Evolutionary conservation across 805 yeast species (phyloP).

Genomic region (Metschnikowia baotianmanensis): DNA sequence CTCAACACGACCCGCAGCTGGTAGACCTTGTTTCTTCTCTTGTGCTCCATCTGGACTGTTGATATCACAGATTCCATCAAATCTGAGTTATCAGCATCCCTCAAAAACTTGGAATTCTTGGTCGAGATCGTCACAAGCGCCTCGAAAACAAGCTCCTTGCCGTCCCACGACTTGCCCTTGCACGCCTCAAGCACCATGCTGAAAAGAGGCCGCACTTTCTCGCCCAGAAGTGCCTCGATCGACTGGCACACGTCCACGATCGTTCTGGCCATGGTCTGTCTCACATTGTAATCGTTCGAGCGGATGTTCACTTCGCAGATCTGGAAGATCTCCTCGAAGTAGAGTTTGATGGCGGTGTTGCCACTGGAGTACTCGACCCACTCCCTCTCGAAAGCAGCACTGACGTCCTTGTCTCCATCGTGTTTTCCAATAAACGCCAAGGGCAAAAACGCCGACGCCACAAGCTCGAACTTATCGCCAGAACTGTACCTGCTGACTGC

Average conservation of each 20-base stretch:
- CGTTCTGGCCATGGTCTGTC: slow-evolving; percentile 70
- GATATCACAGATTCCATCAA: slow-evolving; percentile 40
- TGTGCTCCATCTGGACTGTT: slow-evolving; percentile 57
- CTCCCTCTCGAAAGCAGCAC: slow-evolving; percentile 51
- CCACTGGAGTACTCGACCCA: slow-evolving; percentile 84
- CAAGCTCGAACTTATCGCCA: slow-evolving; percentile 55
- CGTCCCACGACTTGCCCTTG: slow-evolving; percentile 82
- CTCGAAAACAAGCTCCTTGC: slow-evolving; percentile 73
- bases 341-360: slow-evolving; percentile 62
- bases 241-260: slow-evolving; percentile 56
- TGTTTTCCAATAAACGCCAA: slow-evolving; percentile 74
- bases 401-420: slow-evolving; percentile 50
- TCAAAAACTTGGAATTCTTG: slow-evolving; percentile 41
- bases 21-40: slow-evolving; percentile 64
- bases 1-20: slow-evolving; percentile 53
- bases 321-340: slow-evolving; percentile 62
- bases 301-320: slow-evolving; percentile 49
- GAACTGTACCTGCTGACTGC: slow-evolving; percentile 67
- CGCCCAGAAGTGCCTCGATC: slow-evolving; percentile 25
- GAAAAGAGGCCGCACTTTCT: slow-evolving; percentile 39
- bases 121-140: slow-evolving; percentile 61
- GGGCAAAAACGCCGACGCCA: slow-evolving; percentile 69
- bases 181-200: slow-evolving; percentile 56
- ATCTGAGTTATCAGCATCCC: slow-evolving; percentile 15
- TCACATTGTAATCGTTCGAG: slow-evolving; percentile 58